Evolutionary conservation across 2,329 filamentous ascomycete species (phyloP).

Genomic region (Westerdykella sp.): DNA sequence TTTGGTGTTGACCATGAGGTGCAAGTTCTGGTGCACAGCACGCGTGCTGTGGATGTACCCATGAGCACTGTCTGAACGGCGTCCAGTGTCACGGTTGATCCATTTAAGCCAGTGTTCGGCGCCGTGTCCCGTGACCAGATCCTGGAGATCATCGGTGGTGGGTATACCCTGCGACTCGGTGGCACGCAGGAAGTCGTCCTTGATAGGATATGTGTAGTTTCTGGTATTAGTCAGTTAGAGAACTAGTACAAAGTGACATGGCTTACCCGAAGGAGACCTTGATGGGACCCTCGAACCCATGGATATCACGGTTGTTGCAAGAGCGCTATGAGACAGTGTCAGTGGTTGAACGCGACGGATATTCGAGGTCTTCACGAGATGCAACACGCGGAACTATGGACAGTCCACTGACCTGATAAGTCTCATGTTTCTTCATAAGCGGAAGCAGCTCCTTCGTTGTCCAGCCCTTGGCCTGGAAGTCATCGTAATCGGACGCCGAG

Average conservation of each 20-base stretch:
- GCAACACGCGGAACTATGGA: too few relatives aligned
- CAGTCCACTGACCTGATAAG: conserved; percentile 51
- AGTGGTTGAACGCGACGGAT: background rate
- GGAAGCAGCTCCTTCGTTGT: conserved; percentile 67
- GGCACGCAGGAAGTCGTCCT: conserved; percentile 71
- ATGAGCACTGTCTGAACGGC: conserved; percentile 70
- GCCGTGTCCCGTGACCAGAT: conserved; percentile 60
- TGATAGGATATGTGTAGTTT: conserved; percentile 75
- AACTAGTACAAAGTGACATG: background rate
- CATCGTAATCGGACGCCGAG: conserved; percentile 67
- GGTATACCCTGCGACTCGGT: conserved; percentile 69
- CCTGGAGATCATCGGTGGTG: conserved; percentile 69
- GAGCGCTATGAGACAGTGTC: conserved; percentile 17
- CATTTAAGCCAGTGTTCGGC: conserved; percentile 81
- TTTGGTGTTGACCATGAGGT: conserved; percentile 69
- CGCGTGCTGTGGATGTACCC: conserved; percentile 73
- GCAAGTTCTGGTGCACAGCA: conserved; percentile 62
- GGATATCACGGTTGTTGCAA: conserved; percentile 54
- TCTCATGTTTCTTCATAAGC: conserved; percentile 75
- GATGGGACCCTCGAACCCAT: conserved; percentile 74
- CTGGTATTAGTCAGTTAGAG: too few relatives aligned
- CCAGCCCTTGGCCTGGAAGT: conserved; percentile 77
- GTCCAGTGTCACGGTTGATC: conserved; percentile 67
- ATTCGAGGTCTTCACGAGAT: too few relatives aligned
- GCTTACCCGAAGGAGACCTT: conserved; percentile 63